Evolutionary conservation across 768 basidiomycete species (phyloP), one percentile per base, ranked within the genome.

Genomic region (Agaricus blazei): DNA sequence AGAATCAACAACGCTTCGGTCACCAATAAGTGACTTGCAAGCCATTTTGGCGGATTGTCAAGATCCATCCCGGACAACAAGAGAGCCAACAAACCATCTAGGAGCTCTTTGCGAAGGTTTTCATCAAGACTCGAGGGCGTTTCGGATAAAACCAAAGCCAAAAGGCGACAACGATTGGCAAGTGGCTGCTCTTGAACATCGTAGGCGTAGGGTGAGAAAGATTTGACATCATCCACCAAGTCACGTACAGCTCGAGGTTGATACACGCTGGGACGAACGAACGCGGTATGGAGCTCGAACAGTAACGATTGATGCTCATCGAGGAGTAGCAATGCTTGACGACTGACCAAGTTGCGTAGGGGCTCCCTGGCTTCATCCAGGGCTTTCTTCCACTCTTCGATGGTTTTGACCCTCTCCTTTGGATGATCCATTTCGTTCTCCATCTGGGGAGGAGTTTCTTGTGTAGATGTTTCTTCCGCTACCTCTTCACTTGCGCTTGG

Each of bases 271-370:
- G 81, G 73, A 27, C 85, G 84, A 54, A 89, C 79, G 68, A 97
- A 94, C 23, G 90, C 89, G 26, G 79, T 79, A 60, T 88, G 84
- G 37, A 97, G 79, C 65, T 97, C 93, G 65, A 95, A 97, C 41
- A 97, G 83, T 52, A 98, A 80, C 7, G 88, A 85, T 3, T 89
- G 84, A 63, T 94, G 88, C 59, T 90, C 84, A 64, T 97, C 94
- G 45, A 96, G 85, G 29, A 99, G 79, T 9, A 75, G 70, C 53
- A 99, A 72, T 0, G 92, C 87, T 44, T 83, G 84, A 15, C 77
- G 74, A 45, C 87, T 81, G 58, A 98, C 76, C 23, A 74, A 75
- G 8, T 76, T 74, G 59, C 84, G 83, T 36, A 94, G 67, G 28
- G 82, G 75, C 52, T 88, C 83, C 15, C 95, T 79, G 19, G 77